Base-by-base conservation (phyloP, 441 rosid species). In the Francoa sonchifolia region DNA sequence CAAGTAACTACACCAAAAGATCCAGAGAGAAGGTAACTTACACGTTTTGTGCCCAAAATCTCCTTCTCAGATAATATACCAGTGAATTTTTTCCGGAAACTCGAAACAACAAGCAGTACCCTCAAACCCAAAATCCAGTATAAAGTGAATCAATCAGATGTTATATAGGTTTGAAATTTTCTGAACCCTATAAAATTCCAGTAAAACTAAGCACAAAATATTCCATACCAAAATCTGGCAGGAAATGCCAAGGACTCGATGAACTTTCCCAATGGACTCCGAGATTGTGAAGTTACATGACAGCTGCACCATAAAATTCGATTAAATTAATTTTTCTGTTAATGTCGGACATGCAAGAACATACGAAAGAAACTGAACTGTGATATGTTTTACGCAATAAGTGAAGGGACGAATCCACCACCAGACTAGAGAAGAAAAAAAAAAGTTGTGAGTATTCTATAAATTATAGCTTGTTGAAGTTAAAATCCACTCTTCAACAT, bases 211-310 rank as follows among this genome's bases (percentile, higher is more conserved):
- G 13, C 28, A 19, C 16, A 33, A 19, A 51, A 38, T 46, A 55
- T 44, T 47, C 36, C 62, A 29, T 66, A 90, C 96, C 99, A 90
- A 36, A 82, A 47, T 65, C 85, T 76, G 33, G 83, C 71, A 69
- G 95, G 72, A 66, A 71, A 90, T 33, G 75, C 49, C 66, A 82
- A 69, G 33, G 87, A 62, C 31, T 74, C 66, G 2, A 82, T 64
- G 52, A 86, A 90, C 33, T 66, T 73, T 58, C 73, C 77, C 70
- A 90, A 55, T 40, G 50, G 62, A 56, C 74, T 66, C 34, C 63
- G 72, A 8, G 51, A 60, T 30, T 57, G 61, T 22, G 74, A 57
- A 54, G 50, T 54, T 30, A 57, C 52, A 68, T 58, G 63, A 64
- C 83, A 74, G 63, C 99, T 90, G 78, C 69, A 67, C 21, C 43